These are phyloP conservation scores for Microstegium vimineum DNA, from an alignment of 176 grass and related monocot genomes.

Conservation along the genomic window DNA sequence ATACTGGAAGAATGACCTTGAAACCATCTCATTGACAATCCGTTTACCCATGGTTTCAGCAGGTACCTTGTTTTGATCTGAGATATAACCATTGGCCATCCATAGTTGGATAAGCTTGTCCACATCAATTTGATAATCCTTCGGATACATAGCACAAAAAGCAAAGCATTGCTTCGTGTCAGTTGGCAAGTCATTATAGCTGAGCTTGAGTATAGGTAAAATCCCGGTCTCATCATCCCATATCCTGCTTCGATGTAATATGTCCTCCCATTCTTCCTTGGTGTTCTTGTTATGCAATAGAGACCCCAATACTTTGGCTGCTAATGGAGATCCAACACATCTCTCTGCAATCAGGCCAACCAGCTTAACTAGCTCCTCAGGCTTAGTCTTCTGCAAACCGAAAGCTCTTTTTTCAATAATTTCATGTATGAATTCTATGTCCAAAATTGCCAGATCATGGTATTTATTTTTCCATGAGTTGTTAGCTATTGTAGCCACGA, in stretches of 20 bases:
- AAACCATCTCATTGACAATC: neutral
- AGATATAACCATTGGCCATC: neutral
- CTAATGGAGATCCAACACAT: neutral
- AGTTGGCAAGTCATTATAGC: neutral
- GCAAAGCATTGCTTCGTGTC: neutral
- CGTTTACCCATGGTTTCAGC: neutral
- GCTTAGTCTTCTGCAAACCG: neutral
- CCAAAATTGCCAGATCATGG: neutral
- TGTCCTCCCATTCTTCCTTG: slow-evolving; percentile 1
- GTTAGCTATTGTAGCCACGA: neutral
- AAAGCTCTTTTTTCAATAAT: neutral
- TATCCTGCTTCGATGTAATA: neutral
- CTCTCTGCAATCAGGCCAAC: neutral
- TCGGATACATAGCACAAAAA: neutral
- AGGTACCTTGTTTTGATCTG: neutral
- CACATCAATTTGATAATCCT: neutral
- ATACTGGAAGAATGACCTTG: neutral
- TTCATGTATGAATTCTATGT: neutral
- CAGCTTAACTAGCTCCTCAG: neutral
- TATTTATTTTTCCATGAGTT: neutral
- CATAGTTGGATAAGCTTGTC: neutral
- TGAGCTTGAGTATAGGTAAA: slow-evolving; percentile 1
- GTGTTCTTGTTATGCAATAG: neutral
- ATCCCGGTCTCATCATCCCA: neutral
- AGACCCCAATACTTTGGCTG: neutral